Percentiles rank a stretch among this genome's conserved stretches.
These are phyloP conservation scores for Forsythia viridissima DNA, from an alignment of 257 asterid genomes.

Conservation along the genomic window DNA sequence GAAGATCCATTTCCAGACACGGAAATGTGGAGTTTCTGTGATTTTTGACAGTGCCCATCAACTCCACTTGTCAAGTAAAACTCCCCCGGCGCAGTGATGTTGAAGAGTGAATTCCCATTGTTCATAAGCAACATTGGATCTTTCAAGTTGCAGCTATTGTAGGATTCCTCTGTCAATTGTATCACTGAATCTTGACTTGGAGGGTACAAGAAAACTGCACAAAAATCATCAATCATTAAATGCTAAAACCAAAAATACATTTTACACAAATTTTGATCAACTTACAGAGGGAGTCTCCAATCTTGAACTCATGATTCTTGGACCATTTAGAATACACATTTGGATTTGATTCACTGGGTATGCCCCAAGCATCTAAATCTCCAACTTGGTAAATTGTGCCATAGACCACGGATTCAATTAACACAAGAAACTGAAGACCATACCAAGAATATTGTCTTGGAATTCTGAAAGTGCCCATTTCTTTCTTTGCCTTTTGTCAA, in stretches of 20 bases:
- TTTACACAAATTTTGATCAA: neutral
- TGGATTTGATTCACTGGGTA: constrained; percentile 64
- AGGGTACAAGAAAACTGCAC: constrained; percentile 91
- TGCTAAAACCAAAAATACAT: neutral
- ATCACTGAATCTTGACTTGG: constrained; percentile 93
- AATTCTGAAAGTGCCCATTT: constrained; percentile 39
- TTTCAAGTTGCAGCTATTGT: constrained; percentile 63
- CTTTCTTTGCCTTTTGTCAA: constrained; percentile 9
- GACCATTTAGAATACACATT: constrained; percentile 70
- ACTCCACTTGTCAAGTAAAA: constrained; percentile 81
- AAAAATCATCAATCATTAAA: neutral
- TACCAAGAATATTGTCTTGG: constrained; percentile 30
- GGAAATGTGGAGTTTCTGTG: constrained; percentile 66
- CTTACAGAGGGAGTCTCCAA: constrained; percentile 91
- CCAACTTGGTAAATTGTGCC: constrained; percentile 72
- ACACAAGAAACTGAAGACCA: constrained; percentile 36
- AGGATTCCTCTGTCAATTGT: constrained; percentile 63
- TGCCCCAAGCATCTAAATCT: constrained; percentile 71
- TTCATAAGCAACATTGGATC: constrained; percentile 76
- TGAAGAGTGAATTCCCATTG: constrained; percentile 81
- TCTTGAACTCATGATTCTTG: constrained; percentile 47
- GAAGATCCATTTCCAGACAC: constrained; percentile 60
- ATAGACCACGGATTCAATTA: constrained; percentile 36
- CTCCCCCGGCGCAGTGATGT: constrained; percentile 56
- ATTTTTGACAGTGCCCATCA: constrained; percentile 61